Base-by-base conservation (phyloP, 441 rosid genomes). In the Jatropha podagrica region DNA sequence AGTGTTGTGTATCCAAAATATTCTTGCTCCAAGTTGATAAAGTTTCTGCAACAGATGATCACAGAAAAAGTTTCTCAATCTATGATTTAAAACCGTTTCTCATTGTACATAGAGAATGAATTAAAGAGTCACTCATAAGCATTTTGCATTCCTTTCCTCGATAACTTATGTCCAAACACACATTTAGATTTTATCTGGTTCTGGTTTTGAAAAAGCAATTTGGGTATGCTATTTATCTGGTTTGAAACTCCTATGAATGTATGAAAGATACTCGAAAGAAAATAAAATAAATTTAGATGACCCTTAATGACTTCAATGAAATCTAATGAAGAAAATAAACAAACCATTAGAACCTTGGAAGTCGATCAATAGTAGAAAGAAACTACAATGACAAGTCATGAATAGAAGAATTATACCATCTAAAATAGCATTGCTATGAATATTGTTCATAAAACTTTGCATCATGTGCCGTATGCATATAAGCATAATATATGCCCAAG, bases 1-100 rank as follows among this genome's bases (percentile, higher is more conserved):
- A 14, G 80, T 72, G 14, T 73, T 51, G 56, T 77, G 80, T 42
- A 77, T 69, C 80, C 80, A 77, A 65, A 77, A 72, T 51, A 40
- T 44, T 67, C 73, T 72, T 59, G 76, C 80, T 32, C 76, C 76
- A 12, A 37, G 44, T 38, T 67, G 18, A 65, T 72, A 77, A 4
- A 77, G 23, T 38, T 48, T 66, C 80, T 77, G 63, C 7, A 72
- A 48, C 14, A 54, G 27, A 2, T 15, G 27, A 68, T 49, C 41
- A 42, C 26, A 52, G 23, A 42, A 9, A 20, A 20, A 48, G 20
- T 20, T 66, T 20, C 2, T 32, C 38, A 0, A 63, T 63, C 44
- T 37, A 14, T 37, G 66, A 42, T 42, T 42, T 32, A 12, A 27
- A 61, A 62, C 7, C 38, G 17, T 4, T 18, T 17, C 41, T 62